Evolutionary conservation across 78 protist genomes (phyloP).

Genomic region (Parvularia atlantis): DNA sequence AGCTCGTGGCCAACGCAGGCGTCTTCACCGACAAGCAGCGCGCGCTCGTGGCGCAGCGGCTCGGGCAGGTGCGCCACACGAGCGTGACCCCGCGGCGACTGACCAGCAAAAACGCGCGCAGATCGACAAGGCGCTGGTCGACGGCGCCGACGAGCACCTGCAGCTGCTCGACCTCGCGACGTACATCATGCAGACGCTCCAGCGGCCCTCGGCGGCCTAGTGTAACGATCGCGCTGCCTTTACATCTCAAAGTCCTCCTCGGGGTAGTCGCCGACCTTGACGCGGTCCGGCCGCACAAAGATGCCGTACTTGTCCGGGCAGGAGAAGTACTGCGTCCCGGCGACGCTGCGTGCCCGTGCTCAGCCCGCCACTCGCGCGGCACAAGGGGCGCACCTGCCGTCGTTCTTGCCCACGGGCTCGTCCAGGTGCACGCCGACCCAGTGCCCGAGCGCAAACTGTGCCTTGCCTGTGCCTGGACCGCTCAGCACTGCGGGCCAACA

Average conservation of each 20-base stretch:
- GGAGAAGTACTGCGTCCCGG: conserved; percentile 17
- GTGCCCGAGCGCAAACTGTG: conserved; percentile 8
- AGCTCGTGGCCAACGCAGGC: not conserved
- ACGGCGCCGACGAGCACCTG: conserved; percentile 76
- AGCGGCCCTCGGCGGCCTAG: too few species aligned
- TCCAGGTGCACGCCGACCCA: conserved; percentile 59
- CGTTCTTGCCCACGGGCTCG: conserved; percentile 55
- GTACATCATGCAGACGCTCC: conserved; percentile 24
- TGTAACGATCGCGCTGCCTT: too few species aligned
- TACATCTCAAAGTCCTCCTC: too few species aligned
- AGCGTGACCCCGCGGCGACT: too few species aligned
- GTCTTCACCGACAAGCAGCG: not conserved
- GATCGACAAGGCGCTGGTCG: conserved; percentile 55
- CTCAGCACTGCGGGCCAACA: not conserved
- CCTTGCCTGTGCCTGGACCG: not conserved
- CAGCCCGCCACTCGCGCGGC: not conserved
- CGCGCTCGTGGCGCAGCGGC: not conserved
- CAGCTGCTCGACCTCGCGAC: conserved; percentile 54
- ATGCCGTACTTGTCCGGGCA: conserved; percentile 37
- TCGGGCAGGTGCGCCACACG: too few species aligned
- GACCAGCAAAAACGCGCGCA: too few species aligned
- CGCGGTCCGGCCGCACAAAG: conserved; percentile 28
- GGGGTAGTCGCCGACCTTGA: conserved; percentile 27
- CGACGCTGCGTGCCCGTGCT: not conserved
- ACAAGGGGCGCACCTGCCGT: conserved; percentile 24